Evolutionary conservation across 106 monocot species (phyloP), one percentile per base, ranked within the genome.

Genomic region (Dendrobium catenatum): DNA sequence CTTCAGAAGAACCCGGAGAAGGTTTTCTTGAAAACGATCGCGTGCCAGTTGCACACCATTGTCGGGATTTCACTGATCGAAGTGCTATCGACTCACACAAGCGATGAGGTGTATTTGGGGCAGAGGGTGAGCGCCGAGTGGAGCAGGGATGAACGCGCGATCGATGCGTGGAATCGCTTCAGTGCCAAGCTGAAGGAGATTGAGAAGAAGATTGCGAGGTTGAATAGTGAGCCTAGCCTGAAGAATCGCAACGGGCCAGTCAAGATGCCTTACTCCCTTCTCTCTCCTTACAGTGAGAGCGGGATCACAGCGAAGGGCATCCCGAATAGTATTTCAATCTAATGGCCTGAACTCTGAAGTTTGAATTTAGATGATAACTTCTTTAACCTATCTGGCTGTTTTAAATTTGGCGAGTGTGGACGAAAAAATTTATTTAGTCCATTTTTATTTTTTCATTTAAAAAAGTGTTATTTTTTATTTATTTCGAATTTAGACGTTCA

Each of bases 231-330:
- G 79, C 56, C 22, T 16, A 11, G 54, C 2, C 82, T 91, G 46
- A 95, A 81, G 84, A 93, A 95, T 81, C 85, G 98, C 40, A 93
- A 93, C 0, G 91, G 94, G 0, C 47, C 92, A 42, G 82, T 88
- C 2, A 84, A 89, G 24, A 24, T 92, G 68, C 89, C 95, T 0
- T 99, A 99, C 43, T 91, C 91, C 82, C 91, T 99, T n/a, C 88
- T 99, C 7, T 72, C 85, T 27, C 94, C 89, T 5, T 76, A 79
- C 2, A 88, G 91, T 10, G 87, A 75, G 1, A 84, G 86, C 0
- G 93, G 93, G 20, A 87, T 88, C 4, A 95, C 81, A 19, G 81
- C 6, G 0, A 73, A 58, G 49, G 81, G 81, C 4, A 81, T 81
- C 51, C 81, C 81, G 2, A 81, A 81, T 54, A 81, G 81, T 15